These are phyloP conservation scores for Gliomastix tumulicola DNA, from an alignment of 2,329 filamentous ascomycete species.

Conservation along the genomic window DNA sequence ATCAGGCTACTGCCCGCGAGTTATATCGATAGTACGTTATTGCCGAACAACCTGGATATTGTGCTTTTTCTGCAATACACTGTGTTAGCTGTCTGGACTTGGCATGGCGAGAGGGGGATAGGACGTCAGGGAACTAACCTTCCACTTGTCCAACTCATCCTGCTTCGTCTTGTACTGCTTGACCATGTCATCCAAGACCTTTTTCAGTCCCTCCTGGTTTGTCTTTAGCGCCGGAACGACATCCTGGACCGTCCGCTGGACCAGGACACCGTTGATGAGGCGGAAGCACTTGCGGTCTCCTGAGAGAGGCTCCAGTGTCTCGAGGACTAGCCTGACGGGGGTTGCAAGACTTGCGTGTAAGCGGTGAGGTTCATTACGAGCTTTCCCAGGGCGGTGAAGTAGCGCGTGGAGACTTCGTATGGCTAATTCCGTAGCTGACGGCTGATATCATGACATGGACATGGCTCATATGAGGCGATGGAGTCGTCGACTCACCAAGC, in stretches of 20 bases:
- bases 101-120: too few species aligned
- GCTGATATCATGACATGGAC: too few species aligned
- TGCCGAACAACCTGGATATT: slow-evolving; percentile 82
- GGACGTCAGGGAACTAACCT: slow-evolving; percentile 61
- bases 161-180: slow-evolving; percentile 97
- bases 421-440: too few species aligned
- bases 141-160: slow-evolving; percentile 95
- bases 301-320: slow-evolving; percentile 78
- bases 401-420: too few species aligned
- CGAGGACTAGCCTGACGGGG: slow-evolving; percentile 72
- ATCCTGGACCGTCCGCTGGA: slow-evolving; percentile 89
- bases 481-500: too few species aligned
- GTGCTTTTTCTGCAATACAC: slow-evolving; percentile 67
- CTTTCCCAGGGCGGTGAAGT: too few species aligned
- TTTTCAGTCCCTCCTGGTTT: slow-evolving; percentile 88
- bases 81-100: slow-evolving; percentile 6
- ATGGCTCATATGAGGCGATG: too few species aligned
- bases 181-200: slow-evolving; percentile 87
- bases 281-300: slow-evolving; percentile 94
- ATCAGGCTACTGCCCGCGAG: too few species aligned
- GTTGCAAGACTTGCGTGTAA: slow-evolving; percentile 6
- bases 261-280: slow-evolving; percentile 94
- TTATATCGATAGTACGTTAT: slow-evolving; percentile 28
- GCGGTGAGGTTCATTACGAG: slow-evolving; percentile 37
- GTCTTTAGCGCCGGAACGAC: slow-evolving; percentile 86